Evolutionary conservation across 495 filamentous ascomycete genomes (phyloP), one percentile per base, ranked within the genome.

Genomic region (Rhypophila decipiens): DNA sequence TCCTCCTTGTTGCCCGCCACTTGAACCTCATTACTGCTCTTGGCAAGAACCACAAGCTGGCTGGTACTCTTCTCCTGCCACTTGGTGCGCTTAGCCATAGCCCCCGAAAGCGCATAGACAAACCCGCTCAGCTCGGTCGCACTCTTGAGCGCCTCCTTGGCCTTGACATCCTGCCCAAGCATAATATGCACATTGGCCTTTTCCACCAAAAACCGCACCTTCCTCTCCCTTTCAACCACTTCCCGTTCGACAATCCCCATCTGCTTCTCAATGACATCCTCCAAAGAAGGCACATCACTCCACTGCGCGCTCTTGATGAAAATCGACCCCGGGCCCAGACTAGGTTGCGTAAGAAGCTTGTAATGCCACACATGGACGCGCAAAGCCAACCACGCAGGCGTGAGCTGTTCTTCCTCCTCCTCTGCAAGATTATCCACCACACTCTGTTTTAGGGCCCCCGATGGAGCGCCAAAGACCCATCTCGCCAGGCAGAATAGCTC

Each of bases 31-130:
- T 65, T 67, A 1, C 60, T 62, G 60, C 90, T 96, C 62, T 81
- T 86, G 0, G 94, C 93, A 29, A 97, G 65, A 9, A 99, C 89
- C 2, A 99, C 86, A 12, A 99, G 74, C 64, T 97, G 93, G 55
- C 87, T 95, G 54, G 82, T 83, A 56, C 89, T 88, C 18, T 83
- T 86, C 50, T 93, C 77, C 65, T 99, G 93, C 59, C 87, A 99
- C 59, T 84, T 88, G 1, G 93, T 99, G 47, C 93, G 73, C 68
- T 96, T 97, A 36, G 90, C 93, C 53, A 96, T 53, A 18, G 83
- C 79, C 12, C 94, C 93, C 2, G 88, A 91, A 46, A 99, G 61
- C 0, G 83, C 85, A 66, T 93, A 98, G 29, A 83, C 75, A 51
- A 99, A 87, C 1, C 78, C 76, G 13, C 80, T 83, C 17, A 73